Evolutionary conservation across 192 early-diverging fungal genomes (phyloP), one percentile per base, ranked within the genome.

Genomic region (Rhizophagus prolifer): DNA sequence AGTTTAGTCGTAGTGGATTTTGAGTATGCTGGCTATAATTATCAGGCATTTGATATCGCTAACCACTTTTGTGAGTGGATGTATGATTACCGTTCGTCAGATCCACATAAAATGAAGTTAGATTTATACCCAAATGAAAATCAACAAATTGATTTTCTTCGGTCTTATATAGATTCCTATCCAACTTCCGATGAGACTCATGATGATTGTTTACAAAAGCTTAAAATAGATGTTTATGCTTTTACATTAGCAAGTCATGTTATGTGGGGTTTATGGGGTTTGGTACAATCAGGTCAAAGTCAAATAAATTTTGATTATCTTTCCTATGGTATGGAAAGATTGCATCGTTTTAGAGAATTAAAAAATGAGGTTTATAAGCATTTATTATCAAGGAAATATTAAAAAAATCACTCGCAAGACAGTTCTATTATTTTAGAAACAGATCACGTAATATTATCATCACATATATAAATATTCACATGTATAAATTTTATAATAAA

Each of bases 41-140:
- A 89, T 73, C 88, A 91, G 16, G 92, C 90, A 25, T 94, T 88
- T 61, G 94, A 95, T 38, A 90, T 95, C 67, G 92, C 87, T 46
- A 95, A 95, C 75, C 93, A 94, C 66, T 94, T 94, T 75, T 92
- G 92, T 80, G 94, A 95, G 63, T 95, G 93, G 93, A 89, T 85
- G 73, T 90, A 89, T 25, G 91, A 96, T 78, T 96, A 96, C 79
- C 92, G 94, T 76, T 74, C 85, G 16, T 73, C 72, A 41, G 12
- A 67, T 6, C 74, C 88, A 46, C 77, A 90, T 71, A 26, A 82
- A 2, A 63, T 92, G 9, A 78, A 88, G 23, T 65, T 79, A 2
- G 26, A 63, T 4, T 58, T 36, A 9, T 94, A 90, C 70, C 94
- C 94, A 8, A 88, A 82, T n/a, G 47, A 67, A 9, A 77, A 76